These are phyloP conservation scores for Aschersonia sp. DNA, from an alignment of 2,329 filamentous ascomycete species.

Conservation along the genomic window DNA sequence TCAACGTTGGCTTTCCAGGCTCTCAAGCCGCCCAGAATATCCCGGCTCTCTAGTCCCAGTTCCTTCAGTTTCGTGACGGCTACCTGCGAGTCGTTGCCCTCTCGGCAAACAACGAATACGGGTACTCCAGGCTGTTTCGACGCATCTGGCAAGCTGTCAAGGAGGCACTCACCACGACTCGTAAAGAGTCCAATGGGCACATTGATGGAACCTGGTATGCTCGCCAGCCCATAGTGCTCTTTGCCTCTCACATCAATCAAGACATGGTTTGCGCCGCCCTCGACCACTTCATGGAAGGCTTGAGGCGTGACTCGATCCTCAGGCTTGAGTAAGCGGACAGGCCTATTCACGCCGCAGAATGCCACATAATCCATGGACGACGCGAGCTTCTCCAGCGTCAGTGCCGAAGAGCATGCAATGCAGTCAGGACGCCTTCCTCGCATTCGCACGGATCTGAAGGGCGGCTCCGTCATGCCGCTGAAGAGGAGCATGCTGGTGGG, in stretches of 20 bases:
- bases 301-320: constrained; percentile 54
- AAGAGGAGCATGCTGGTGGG: constrained; percentile 29
- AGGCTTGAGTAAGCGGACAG: constrained; percentile 40
- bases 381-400: constrained; percentile 48
- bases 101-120: constrained; percentile 59
- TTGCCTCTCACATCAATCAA: constrained; percentile 75
- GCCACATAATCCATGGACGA: constrained; percentile 65
- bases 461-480: constrained; percentile 23
- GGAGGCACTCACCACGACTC: constrained; percentile 21
- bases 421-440: constrained; percentile 56
- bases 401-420: constrained; percentile 54
- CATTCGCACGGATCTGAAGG: constrained; percentile 64
- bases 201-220: constrained; percentile 62
- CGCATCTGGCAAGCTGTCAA: constrained; percentile 23
- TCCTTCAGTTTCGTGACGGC: constrained; percentile 52
- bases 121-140: constrained; percentile 26
- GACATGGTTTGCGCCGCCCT: constrained; percentile 25
- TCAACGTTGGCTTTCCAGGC: constrained; percentile 64
- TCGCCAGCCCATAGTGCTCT: constrained; percentile 72
- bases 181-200: constrained; percentile 46
- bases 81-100: constrained; percentile 68
- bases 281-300: constrained; percentile 33
- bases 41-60: constrained; percentile 37
- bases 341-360: constrained; percentile 58
- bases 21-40: constrained; percentile 56